These are phyloP conservation scores for Helianthus annuus DNA, from an alignment of 129 eudicot species.

Conservation along the genomic window HanXRQr2.0-SUNRISE NC_035434.2:10223333-10223832, in stretches of 20 bases:
- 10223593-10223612: constrained; percentile 41
- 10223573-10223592: constrained; percentile 29
- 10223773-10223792: constrained; percentile 43
- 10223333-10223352: constrained; percentile 87
- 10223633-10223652: constrained; percentile 43
- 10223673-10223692: constrained; percentile 50
- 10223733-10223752: constrained; percentile 49
- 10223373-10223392: constrained; percentile 71
- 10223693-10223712: constrained; percentile 37
- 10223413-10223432: constrained; percentile 87
- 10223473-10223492: constrained; percentile 68
- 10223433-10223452: constrained; percentile 88
- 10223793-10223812: constrained; percentile 60
- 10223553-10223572: constrained; percentile 48
- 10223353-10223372: constrained; percentile 85
- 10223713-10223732: constrained; percentile 50
- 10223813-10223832: constrained; percentile 39
- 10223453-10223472: constrained; percentile 94
- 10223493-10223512: constrained; percentile 64
- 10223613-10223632: constrained; percentile 36
- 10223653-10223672: constrained; percentile 45
- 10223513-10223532: constrained; percentile 76
- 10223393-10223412: constrained; percentile 95
- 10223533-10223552: constrained; percentile 76
- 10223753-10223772: constrained; percentile 46